phyloP scores from a whole-genome alignment of 164 flowering plant genomes.

The Akebia trifoliata region DNA sequence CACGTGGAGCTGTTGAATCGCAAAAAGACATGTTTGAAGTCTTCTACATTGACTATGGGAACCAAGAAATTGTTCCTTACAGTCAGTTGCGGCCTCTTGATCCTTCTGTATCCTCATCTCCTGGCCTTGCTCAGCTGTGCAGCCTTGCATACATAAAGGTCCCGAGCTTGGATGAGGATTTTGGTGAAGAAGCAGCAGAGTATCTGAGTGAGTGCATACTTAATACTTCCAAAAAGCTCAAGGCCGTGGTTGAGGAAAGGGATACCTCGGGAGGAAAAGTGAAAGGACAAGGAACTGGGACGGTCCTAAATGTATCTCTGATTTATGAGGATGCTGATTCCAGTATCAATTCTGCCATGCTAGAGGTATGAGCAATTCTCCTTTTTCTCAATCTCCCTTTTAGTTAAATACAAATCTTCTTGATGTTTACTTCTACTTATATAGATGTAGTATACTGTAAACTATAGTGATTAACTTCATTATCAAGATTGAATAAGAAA shows the following conservation, averaged over 20 bases:
- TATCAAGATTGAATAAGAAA: too few species aligned
- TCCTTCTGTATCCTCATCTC: slow-evolving; percentile 61
- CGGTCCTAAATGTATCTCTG: slow-evolving; percentile 58
- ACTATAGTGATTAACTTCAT: too few species aligned
- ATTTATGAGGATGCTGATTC: slow-evolving; percentile 57
- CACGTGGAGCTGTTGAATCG: slow-evolving; percentile 78
- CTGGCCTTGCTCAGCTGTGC: slow-evolving; percentile 90
- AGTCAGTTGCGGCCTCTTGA: slow-evolving; percentile 70
- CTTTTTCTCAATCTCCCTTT: too few species aligned
- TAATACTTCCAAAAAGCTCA: slow-evolving; percentile 50
- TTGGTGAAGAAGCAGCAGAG: slow-evolving; percentile 84
- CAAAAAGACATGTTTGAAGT: slow-evolving; percentile 74
- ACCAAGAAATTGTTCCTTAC: slow-evolving; percentile 76
- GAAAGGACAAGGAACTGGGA: slow-evolving; percentile 96
- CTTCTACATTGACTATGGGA: slow-evolving; percentile 94
- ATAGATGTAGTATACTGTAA: too few species aligned
- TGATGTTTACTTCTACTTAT: too few species aligned
- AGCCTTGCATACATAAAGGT: slow-evolving; percentile 82
- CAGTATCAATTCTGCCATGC: slow-evolving; percentile 76
- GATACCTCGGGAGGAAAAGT: slow-evolving; percentile 88
- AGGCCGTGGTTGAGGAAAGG: slow-evolving; percentile 70
- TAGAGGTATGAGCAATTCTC: slow-evolving; percentile 55
- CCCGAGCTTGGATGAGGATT: slow-evolving; percentile 77
- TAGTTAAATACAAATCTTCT: too few species aligned
- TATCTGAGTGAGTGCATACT: slow-evolving; percentile 55